phyloP scores from a whole-genome alignment of 2,329 filamentous ascomycete genomes.

The Apiospora sp. region DNA sequence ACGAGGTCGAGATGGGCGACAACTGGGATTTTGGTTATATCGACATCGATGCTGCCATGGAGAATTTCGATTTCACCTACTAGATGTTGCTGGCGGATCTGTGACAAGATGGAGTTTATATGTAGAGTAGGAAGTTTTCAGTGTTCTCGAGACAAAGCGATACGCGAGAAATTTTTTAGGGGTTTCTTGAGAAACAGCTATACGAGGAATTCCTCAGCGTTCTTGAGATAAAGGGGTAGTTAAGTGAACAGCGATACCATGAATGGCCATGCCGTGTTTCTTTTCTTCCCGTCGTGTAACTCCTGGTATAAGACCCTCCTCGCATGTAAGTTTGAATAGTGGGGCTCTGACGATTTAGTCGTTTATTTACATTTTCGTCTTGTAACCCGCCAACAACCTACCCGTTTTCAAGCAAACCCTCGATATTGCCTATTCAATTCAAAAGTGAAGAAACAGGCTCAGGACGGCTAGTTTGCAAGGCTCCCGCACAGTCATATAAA shows the following conservation, averaged over 20 bases:
- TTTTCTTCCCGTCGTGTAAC: background rate
- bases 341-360: background rate
- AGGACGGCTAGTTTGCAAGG: background rate
- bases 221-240: background rate
- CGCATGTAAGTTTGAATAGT: conserved; percentile 4
- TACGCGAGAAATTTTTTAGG: too few relatives aligned
- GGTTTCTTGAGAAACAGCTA: background rate
- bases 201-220: background rate
- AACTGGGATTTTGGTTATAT: background rate
- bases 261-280: background rate
- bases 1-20: background rate
- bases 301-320: background rate
- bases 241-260: background rate
- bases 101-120: background rate
- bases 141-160: too few relatives aligned
- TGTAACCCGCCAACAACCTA: background rate
- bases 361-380: conserved; percentile 4
- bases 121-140: background rate
- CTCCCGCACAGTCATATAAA: background rate
- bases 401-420: background rate
- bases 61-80: background rate
- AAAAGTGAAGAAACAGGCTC: background rate
- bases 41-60: background rate
- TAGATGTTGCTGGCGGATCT: background rate
- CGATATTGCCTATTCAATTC: too few relatives aligned